Evolutionary conservation across 805 yeast species (phyloP).

Genomic region (Deakozyma indianensis): DNA sequence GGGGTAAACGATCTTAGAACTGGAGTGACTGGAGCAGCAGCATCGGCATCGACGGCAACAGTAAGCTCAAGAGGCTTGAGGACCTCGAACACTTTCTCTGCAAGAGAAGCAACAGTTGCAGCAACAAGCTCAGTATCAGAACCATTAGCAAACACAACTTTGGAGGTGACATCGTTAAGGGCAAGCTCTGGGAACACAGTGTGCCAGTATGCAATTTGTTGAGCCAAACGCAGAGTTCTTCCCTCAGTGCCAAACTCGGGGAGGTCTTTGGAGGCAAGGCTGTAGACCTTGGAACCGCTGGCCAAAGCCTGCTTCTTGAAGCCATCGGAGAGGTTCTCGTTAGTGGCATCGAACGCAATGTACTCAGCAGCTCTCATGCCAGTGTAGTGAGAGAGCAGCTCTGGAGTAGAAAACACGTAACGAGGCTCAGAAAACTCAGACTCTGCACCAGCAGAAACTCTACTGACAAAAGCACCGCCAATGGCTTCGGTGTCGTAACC

Average conservation of each 20-base stretch:
- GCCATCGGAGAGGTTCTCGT: constrained; percentile 38
- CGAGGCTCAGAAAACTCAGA: not conserved
- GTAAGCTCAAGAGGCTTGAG: constrained; percentile 28
- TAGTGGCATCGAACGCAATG: constrained; percentile 29
- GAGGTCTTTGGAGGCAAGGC: constrained; percentile 52
- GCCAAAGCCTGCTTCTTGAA: constrained; percentile 39
- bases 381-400: constrained; percentile 8
- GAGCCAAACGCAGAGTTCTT: constrained; percentile 56
- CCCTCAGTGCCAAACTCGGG: constrained; percentile 50
- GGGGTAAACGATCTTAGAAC: constrained; percentile 6
- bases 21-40: constrained; percentile 6
- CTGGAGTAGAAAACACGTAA: not conserved
- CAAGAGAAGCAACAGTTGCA: constrained; percentile 23
- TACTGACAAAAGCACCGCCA: constrained; percentile 8
- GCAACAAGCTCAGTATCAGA: constrained; percentile 67
- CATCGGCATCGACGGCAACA: constrained; percentile 14
- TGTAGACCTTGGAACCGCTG: constrained; percentile 37
- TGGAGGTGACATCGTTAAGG: constrained; percentile 51
- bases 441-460: constrained; percentile 8
- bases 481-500: constrained; percentile 11
- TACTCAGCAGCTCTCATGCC: constrained; percentile 36
- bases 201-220: constrained; percentile 73
- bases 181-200: constrained; percentile 46
- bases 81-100: constrained; percentile 16
- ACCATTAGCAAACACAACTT: constrained; percentile 69